Conservation (phyloP, 176 grass and related monocot species). For the Avena atlantica region DNA sequence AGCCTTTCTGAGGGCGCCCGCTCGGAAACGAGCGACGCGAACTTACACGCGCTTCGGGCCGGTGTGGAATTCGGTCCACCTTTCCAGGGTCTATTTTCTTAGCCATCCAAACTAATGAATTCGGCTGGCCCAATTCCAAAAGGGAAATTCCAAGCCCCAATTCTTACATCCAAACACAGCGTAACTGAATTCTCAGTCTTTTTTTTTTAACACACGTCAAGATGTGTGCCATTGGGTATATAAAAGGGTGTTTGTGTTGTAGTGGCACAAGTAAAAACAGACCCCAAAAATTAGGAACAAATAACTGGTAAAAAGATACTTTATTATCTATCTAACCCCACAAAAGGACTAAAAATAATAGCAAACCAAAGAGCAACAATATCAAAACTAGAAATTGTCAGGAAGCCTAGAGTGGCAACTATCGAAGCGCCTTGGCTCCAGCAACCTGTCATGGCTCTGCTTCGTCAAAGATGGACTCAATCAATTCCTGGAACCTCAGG, state of each 20-base stretch:
- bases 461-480: neutral
- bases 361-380: neutral
- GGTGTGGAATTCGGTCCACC: too few relatives aligned
- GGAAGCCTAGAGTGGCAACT: neutral
- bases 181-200: neutral
- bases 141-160: too few relatives aligned
- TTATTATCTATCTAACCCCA: neutral
- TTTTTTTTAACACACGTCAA: neutral
- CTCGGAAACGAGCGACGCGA: too few relatives aligned
- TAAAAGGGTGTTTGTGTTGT: neutral
- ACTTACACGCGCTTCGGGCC: too few relatives aligned
- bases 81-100: too few relatives aligned
- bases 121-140: too few relatives aligned
- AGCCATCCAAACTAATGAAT: too few relatives aligned
- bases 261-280: constrained; percentile 4
- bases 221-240: neutral
- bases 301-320: neutral
- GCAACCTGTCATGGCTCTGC: neutral
- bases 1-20: too few relatives aligned
- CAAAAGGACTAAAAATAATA: neutral
- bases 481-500: neutral
- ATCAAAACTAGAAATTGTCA: neutral
- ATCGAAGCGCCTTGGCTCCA: neutral
- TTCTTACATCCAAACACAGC: too few relatives aligned
- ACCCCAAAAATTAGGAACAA: neutral